Conservation (phyloP, 768 basidiomycete species). For the Russula vinacea region DNA sequence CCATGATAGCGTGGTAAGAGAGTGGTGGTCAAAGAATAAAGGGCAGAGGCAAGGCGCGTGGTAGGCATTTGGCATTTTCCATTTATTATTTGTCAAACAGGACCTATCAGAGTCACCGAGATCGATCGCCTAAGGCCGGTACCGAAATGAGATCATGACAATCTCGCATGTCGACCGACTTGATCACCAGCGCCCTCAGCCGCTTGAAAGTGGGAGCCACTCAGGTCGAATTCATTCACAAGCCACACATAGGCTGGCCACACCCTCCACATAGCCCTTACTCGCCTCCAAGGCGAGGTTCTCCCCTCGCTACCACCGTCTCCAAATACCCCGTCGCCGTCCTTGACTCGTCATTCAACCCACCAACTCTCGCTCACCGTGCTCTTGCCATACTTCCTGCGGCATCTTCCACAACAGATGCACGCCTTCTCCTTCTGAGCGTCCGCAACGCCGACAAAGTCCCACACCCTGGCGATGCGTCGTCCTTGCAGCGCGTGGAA, state of each 20-base stretch:
- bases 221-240: constrained; percentile 57
- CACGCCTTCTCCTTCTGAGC: constrained; percentile 75
- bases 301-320: constrained; percentile 2
- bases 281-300: constrained; percentile 19
- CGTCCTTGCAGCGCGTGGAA: constrained; percentile 71
- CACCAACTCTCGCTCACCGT: constrained; percentile 82
- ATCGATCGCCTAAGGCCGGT: neutral
- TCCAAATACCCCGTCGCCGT: constrained; percentile 54
- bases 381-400: constrained; percentile 52
- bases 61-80: neutral
- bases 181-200: constrained; percentile 26
- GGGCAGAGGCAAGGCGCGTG: neutral
- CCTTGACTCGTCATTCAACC: constrained; percentile 93
- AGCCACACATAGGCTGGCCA: constrained; percentile 66
- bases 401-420: constrained; percentile 49
- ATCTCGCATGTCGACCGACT: constrained; percentile 5
- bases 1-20: constrained; percentile 40
- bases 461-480: constrained; percentile 66
- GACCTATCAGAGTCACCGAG: neutral
- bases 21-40: constrained; percentile 7
- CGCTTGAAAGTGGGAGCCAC: constrained; percentile 47
- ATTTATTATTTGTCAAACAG: neutral
- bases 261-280: constrained; percentile 37
- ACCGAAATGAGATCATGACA: neutral
- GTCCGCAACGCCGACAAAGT: constrained; percentile 85